Conservation (phyloP, 2,329 filamentous ascomycete genomes). For the Aspergillus ochraceoroseus region DNA sequence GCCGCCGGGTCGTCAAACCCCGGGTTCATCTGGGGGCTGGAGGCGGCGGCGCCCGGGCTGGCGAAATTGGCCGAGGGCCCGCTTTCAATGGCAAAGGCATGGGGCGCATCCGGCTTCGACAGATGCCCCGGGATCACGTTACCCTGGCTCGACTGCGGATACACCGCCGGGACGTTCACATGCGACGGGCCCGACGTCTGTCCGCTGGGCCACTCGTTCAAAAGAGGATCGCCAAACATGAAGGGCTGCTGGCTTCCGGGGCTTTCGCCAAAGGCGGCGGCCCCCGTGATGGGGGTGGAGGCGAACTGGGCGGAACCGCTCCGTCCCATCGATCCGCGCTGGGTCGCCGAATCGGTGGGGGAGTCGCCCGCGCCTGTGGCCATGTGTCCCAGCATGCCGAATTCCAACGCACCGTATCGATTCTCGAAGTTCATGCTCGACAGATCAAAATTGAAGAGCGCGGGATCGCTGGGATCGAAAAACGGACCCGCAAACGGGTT, state of each 20-base stretch:
- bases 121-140: slow-evolving; percentile 41
- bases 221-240: slow-evolving; percentile 44
- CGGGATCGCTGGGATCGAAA: slow-evolving; percentile 88
- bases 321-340: slow-evolving; percentile 45
- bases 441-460: slow-evolving; percentile 91
- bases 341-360: slow-evolving; percentile 57
- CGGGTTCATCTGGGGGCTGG: slow-evolving; percentile 47
- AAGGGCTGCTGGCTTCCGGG: slow-evolving; percentile 43
- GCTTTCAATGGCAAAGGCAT: slow-evolving; percentile 60
- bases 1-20: slow-evolving; percentile 40
- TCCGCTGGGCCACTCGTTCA: slow-evolving; percentile 45
- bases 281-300: slow-evolving; percentile 30
- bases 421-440: slow-evolving; percentile 93
- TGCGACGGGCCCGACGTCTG: slow-evolving; percentile 32
- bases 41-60: slow-evolving; percentile 55
- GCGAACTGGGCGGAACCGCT: slow-evolving; percentile 42
- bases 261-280: slow-evolving; percentile 44
- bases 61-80: slow-evolving; percentile 50
- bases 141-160: slow-evolving; percentile 30
- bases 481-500: slow-evolving; percentile 54
- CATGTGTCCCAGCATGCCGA: slow-evolving; percentile 95
- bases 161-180: slow-evolving; percentile 35
- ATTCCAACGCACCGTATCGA: slow-evolving; percentile 91
- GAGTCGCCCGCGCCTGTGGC: slow-evolving; percentile 82
- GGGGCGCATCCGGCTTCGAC: slow-evolving; percentile 44